A percentile compares a stretch with the other conserved stretches of the same genome.
Evolutionary conservation across 306 rosid species (phyloP).

Genomic region (Delonix regia): DNA sequence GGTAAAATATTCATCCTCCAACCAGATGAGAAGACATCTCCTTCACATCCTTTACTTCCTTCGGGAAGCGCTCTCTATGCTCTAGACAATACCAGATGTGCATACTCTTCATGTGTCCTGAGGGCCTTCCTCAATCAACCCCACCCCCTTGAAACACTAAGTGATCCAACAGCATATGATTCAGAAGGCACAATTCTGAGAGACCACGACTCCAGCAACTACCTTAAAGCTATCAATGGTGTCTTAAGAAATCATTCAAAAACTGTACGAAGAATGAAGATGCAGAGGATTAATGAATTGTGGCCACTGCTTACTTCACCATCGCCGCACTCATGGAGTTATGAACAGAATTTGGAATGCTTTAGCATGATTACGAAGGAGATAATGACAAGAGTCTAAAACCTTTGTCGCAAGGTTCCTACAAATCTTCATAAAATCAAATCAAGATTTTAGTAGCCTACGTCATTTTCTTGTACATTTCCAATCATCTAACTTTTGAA

Average conservation of each 20-base stretch:
- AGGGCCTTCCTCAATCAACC: conserved; percentile 74
- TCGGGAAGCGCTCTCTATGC: conserved; percentile 63
- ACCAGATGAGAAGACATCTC: conserved; percentile 64
- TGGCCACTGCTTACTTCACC: conserved; percentile 74
- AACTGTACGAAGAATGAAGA: conserved; percentile 44
- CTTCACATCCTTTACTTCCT: conserved; percentile 56
- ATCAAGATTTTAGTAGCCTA: conserved; percentile 22
- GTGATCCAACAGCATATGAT: conserved; percentile 57
- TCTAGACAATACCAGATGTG: conserved; percentile 56
- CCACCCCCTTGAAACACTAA: conserved; percentile 85
- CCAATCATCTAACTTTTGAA: conserved; percentile 5
- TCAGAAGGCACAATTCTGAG: conserved; percentile 76
- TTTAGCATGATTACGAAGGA: conserved; percentile 50
- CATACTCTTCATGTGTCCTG: conserved; percentile 59
- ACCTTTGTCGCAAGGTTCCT: background rate
- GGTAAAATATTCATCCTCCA: conserved; percentile 84
- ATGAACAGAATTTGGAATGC: conserved; percentile 52
- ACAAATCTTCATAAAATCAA: background rate
- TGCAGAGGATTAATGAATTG: conserved; percentile 46
- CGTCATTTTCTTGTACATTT: conserved; percentile 21
- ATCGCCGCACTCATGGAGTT: conserved; percentile 70
- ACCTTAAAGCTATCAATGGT: conserved; percentile 71
- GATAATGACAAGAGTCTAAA: conserved; percentile 59
- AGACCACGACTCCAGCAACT: conserved; percentile 92
- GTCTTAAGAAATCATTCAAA: conserved; percentile 56